Conservation (phyloP, 352 stramenopile species). For the Globisporangium cederbergense region DNA sequence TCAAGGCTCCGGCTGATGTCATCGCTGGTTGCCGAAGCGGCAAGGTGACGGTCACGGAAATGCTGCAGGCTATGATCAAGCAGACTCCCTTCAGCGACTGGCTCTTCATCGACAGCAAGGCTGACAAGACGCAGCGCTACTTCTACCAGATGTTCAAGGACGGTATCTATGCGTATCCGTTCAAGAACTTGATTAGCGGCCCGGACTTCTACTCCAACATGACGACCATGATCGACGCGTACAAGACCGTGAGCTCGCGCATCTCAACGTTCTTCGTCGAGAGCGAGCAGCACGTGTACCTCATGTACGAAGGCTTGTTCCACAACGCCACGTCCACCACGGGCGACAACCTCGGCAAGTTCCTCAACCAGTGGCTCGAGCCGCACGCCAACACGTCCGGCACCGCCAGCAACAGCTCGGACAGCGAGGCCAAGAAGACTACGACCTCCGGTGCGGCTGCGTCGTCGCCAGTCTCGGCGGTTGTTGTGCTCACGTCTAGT, state of each 20-base stretch:
- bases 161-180: constrained; percentile 51
- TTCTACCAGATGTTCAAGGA: constrained; percentile 62
- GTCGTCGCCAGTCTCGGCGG: background rate
- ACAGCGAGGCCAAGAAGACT: background rate
- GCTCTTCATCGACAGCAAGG: constrained; percentile 66
- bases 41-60: constrained; percentile 37
- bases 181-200: constrained; percentile 43
- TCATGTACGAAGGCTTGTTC: constrained; percentile 37
- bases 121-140: constrained; percentile 54
- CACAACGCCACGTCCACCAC: constrained; percentile 42
- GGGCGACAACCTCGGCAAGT: constrained; percentile 25
- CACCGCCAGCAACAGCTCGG: background rate
- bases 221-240: constrained; percentile 47
- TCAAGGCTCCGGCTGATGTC: constrained; percentile 35
- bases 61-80: constrained; percentile 53
- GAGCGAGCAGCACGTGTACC: constrained; percentile 46
- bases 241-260: constrained; percentile 40
- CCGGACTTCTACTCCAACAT: constrained; percentile 59
- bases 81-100: constrained; percentile 43
- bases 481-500: constrained; percentile 8
- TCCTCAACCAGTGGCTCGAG: constrained; percentile 24
- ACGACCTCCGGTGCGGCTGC: background rate
- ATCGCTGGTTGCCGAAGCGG: constrained; percentile 44
- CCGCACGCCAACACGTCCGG: constrained; percentile 15
- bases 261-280: constrained; percentile 53